Evolutionary conservation across 2,329 filamentous ascomycete species (phyloP).

Genomic region (Fusarium udum): DNA sequence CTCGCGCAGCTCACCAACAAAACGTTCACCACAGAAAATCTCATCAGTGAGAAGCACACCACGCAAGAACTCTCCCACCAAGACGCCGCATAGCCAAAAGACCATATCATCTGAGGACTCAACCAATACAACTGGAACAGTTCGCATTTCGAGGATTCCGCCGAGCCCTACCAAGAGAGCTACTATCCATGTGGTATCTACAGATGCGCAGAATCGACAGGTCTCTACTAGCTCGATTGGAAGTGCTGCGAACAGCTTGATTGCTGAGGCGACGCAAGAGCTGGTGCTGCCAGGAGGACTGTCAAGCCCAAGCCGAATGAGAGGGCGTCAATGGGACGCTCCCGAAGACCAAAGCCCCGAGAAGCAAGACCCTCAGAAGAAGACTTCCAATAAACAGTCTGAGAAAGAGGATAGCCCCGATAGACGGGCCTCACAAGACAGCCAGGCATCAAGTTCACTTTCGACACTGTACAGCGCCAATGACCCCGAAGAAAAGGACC

Average conservation of each 20-base stretch:
- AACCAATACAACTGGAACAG: constrained; percentile 39
- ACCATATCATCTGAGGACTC: constrained; percentile 23
- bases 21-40: constrained; percentile 28
- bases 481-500: constrained; percentile 53
- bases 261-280: constrained; percentile 49
- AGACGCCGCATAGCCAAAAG: constrained; percentile 47
- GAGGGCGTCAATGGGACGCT: constrained; percentile 43
- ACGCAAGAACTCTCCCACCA: constrained; percentile 38
- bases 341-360: constrained; percentile 1
- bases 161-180: constrained; percentile 45
- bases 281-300: constrained; percentile 49
- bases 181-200: constrained; percentile 31
- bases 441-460: constrained; percentile 61
- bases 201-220: constrained; percentile 36
- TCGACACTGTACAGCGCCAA: constrained; percentile 67
- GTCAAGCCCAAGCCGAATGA: constrained; percentile 56
- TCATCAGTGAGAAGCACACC: constrained; percentile 39
- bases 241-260: constrained; percentile 54
- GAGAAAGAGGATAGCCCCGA: constrained; percentile 29
- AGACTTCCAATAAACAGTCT: background rate
- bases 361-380: constrained; percentile 5
- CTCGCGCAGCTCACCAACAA: constrained; percentile 33
- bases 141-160: constrained; percentile 31
- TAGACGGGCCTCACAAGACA: constrained; percentile 50
- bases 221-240: constrained; percentile 47